phyloP scores from a whole-genome alignment of 371 early-diverging fungal genomes.

The Mucor mucedo region DNA sequence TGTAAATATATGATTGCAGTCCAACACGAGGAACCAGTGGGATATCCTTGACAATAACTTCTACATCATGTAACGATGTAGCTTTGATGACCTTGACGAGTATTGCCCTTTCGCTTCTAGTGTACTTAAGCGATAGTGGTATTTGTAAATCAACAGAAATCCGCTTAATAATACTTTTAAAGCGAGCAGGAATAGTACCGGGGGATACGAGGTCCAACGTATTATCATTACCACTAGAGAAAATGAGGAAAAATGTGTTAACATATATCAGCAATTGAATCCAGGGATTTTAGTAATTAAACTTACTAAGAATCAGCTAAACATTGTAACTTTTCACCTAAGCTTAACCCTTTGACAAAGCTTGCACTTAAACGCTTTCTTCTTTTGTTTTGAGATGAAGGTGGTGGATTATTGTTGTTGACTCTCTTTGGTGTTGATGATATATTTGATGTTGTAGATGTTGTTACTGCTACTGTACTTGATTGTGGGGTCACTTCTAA shows the following conservation, averaged over 20 bases:
- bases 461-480: too few relatives aligned
- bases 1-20: slow-evolving; percentile 16
- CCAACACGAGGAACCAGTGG: slow-evolving; percentile 16
- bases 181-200: slow-evolving; percentile 20
- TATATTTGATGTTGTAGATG: slow-evolving; percentile 17
- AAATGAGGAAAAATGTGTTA: slow-evolving; percentile 21
- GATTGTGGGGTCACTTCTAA: slow-evolving; percentile 5
- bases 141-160: slow-evolving; percentile 19
- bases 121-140: slow-evolving; percentile 17
- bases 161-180: slow-evolving; percentile 6
- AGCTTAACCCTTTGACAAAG: slow-evolving; percentile 13
- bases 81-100: slow-evolving; percentile 19
- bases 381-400: slow-evolving; percentile 18
- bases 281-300: slow-evolving; percentile 15
- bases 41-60: slow-evolving; percentile 16
- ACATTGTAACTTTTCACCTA: slow-evolving; percentile 17
- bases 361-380: slow-evolving; percentile 17
- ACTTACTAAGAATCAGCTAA: slow-evolving; percentile 20
- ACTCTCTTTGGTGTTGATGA: slow-evolving; percentile 18
- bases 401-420: slow-evolving; percentile 8
- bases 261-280: slow-evolving; percentile 14
- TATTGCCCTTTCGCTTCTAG: slow-evolving; percentile 13
- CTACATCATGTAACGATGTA: slow-evolving; percentile 16
- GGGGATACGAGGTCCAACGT: slow-evolving; percentile 16
- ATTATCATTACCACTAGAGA: slow-evolving; percentile 22